Evolutionary conservation across 345 rosid genomes (phyloP), one percentile per base, ranked within the genome.

Genomic region (Alliaria petiolata): DNA sequence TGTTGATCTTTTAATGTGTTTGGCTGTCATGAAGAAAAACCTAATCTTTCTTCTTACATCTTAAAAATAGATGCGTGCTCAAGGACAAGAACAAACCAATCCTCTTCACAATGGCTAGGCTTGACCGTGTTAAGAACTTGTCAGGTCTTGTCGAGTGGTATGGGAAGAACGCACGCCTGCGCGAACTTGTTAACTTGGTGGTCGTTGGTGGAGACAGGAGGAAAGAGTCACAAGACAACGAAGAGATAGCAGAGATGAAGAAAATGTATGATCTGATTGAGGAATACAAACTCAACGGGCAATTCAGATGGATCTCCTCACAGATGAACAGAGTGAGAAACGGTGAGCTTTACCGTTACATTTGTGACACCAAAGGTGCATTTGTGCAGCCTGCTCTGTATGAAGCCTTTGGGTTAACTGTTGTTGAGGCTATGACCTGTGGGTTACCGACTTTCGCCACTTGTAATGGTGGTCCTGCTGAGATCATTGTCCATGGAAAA

Each of bases 151-250:
- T 89, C 0, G 95, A 92, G 69, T 89, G 96, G 95, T 92, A 92
- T 7, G 98, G 96, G 14, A 85, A 86, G 91, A 92, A 87, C 62
- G 6, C 63, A 22, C 76, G 69, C 75, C 85, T 92, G 1, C 86
- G 95, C 0, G 92, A 85, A 31, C 52, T 89, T 7, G 92, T 59
- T 40, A 92, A 89, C 83, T 84, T 89, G 26, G 96, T 92, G 0
- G 93, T 92, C n/a, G 98, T 92, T 0, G 98, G 98, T 14, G 98
- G 98, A 42, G 98, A 92, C 72, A 80, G 92, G 75, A 84, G 98
- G 69, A 92, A 89, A 81, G 91, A 87, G 46, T 91, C 97, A 0
- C 78, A 91, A 60, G 96, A 89, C 76, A 77, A 83, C 39, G 96
- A 91, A 81, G 97, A 91, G 74, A 85, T 89, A 63, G 84, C 96